Base-by-base conservation (phyloP, 352 stramenopile genomes). In the Blastocystis sp. region DNA sequence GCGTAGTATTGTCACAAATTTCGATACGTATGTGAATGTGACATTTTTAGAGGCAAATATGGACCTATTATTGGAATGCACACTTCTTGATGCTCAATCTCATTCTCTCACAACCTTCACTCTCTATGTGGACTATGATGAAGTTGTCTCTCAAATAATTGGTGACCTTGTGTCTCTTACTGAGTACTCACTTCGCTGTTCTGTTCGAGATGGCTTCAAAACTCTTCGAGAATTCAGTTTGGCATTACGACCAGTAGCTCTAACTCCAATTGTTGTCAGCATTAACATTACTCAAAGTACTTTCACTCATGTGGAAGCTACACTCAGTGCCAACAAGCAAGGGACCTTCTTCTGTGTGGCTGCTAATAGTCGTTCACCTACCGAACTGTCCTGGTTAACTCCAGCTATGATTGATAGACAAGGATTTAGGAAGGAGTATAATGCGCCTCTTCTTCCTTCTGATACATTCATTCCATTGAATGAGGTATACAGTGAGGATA, bases 1-100 rank as follows among this genome's bases (percentile, higher is more conserved):
- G 5, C 46, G 37, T 29, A 65, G 21, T 16, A 51, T 63, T 1
- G 54, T 83, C 0, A 83, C 71, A 4, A 83, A 83, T 56, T 83
- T 52, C 54, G 71, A 83, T 46, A 32, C 39, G 9, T 83, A 52
- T 42, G 71, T 54, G 9, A 83, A 83, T 46, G 58, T 83, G 43
- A 51, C 71, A 5, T 83, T 83, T 43, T 46, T 29, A 1, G 43
- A 66, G n/a, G 27, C 42, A 52, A 83, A 83, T 21, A 83, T 83
- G 71, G 71, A 83, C 46, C 32, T 83, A 35, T 11, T 49, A 4
- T 21, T 83, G n/a, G 66, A 83, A 37, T 83, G 71, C 71, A 29
- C 71, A 16, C 16, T 83, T n/a, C 14, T 67, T 49, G 51, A 65
- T 29, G 16, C 71, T 3, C n/a, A 37, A 16, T n/a, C 42, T 0